A percentile compares a stretch with the other conserved stretches of the same genome.
Conservation (phyloP, 805 yeast species). For the Metschnikowia lochheadii region DNA sequence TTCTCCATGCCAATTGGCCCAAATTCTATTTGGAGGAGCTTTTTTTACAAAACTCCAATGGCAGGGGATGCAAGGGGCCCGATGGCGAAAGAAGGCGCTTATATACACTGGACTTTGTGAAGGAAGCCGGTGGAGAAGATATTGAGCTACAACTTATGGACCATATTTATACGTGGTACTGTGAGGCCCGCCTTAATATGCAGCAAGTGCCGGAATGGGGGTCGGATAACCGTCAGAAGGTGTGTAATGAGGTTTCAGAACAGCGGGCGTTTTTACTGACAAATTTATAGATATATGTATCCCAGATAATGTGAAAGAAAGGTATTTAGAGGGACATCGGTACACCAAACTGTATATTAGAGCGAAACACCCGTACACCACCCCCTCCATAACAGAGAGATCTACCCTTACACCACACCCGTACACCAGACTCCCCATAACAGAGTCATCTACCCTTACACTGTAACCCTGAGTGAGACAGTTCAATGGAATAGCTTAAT, state of each 20-base stretch:
- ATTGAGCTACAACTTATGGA: constrained; percentile 26
- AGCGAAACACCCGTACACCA: too few species aligned
- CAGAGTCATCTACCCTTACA: too few species aligned
- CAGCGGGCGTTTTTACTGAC: constrained; percentile 20
- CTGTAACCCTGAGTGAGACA: too few species aligned
- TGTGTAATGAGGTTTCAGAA: constrained; percentile 23
- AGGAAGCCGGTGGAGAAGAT: constrained; percentile 27
- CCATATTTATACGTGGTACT: constrained; percentile 27
- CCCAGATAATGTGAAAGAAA: too few species aligned
- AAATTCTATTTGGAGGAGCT: constrained; percentile 25
- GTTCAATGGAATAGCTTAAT: too few species aligned
- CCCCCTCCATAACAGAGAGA: too few species aligned
- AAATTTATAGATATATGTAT: neutral
- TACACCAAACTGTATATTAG: too few species aligned
- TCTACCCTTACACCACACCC: too few species aligned
- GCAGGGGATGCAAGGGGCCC: constrained; percentile 26
- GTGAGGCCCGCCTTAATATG: constrained; percentile 22
- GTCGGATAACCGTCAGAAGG: constrained; percentile 19
- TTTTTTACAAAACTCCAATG: constrained; percentile 23
- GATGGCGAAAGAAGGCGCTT: constrained; percentile 18
- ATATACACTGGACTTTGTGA: constrained; percentile 13
- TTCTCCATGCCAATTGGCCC: constrained; percentile 40
- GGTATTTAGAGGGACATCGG: too few species aligned
- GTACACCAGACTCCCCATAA: too few species aligned
- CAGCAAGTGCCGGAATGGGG: constrained; percentile 20